Evolutionary conservation across 805 yeast genomes (phyloP).

Genomic region (Soucietia sequanensis): DNA sequence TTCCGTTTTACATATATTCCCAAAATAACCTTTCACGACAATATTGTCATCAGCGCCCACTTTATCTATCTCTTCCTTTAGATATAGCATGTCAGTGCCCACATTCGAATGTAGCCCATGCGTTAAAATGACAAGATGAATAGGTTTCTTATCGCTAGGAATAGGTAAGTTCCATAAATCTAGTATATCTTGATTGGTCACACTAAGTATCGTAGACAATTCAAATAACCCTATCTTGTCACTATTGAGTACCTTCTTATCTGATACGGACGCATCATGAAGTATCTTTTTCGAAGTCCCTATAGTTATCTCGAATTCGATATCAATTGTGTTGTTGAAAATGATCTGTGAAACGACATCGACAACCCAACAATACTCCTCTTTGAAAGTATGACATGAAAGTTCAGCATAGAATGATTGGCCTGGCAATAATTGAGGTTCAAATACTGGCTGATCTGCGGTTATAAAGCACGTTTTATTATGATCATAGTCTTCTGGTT

Average conservation of each 20-base stretch:
- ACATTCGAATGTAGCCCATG: constrained; percentile 93
- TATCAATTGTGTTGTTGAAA: constrained; percentile 65
- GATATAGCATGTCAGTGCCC: constrained; percentile 84
- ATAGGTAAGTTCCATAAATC: constrained; percentile 75
- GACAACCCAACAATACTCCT: constrained; percentile 67
- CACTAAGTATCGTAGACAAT: constrained; percentile 33
- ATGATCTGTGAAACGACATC: constrained; percentile 81
- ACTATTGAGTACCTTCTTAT: constrained; percentile 15
- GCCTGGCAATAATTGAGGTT: constrained; percentile 70
- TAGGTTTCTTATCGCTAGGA: constrained; percentile 48
- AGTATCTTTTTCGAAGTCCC: constrained; percentile 43
- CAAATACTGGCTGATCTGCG: constrained; percentile 75
- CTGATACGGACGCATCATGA: constrained; percentile 27
- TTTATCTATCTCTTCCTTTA: constrained; percentile 75
- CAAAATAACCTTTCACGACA: constrained; percentile 78
- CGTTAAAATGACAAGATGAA: constrained; percentile 81
- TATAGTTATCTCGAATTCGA: constrained; percentile 63
- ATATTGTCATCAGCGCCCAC: constrained; percentile 56
- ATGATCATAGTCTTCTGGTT: constrained; percentile 62
- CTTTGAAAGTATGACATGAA: constrained; percentile 61
- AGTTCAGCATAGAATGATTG: constrained; percentile 60
- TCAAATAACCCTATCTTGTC: constrained; percentile 30
- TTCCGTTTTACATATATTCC: constrained; percentile 85
- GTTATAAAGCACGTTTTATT: constrained; percentile 55
- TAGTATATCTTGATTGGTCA: constrained; percentile 56